Evolutionary conservation across 805 yeast genomes (phyloP), one percentile per base, ranked within the genome.

Genomic region (Metschnikowia cubensis): DNA sequence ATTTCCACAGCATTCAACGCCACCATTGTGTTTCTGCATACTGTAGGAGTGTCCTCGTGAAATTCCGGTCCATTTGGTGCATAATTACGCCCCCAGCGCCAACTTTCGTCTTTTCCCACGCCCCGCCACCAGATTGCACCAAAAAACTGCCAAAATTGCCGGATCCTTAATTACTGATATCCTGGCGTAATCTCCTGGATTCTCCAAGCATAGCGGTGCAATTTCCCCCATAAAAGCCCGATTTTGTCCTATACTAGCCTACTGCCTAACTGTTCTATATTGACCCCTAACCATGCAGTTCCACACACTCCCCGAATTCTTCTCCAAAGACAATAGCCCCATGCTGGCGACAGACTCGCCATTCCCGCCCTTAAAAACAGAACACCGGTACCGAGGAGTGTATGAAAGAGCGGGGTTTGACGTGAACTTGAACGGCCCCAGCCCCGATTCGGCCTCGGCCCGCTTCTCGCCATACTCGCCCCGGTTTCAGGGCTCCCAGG

Each of bases 341-440:
- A 68, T 25, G 52, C 38, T 54, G 44, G 43, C 48, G 18, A 54
- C 45, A 62, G 75, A 80, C 56, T 77, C 82, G 10, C 80, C 85
- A 3, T 87, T 87, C 57, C 95, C 95, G 2, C 85, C 89, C 0
- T 67, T 87, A 52, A 82, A 81, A 48, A 80, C 85, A 0, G 78
- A 79, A 35, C 82, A 77, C 43, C 69, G 82, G 29, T 84, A 83
- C 58, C 75, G 76, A 57, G 84, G 90, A 1, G 94, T 86, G 2
- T 81, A 85, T 65, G 94, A 87, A 62, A 69, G 94, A 56, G 94
- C 94, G 0, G 96, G 96, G 0, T 87, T 87, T 59, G 94, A 87
- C 37, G 71, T 73, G 42, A 58, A 58, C 40, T 34, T 55, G 45
- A 48, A 47, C 35, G 42, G 35, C n/a, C 18, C 22, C 47, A 11